Evolutionary conservation across 441 rosid genomes (phyloP), one percentile per base, ranked within the genome.

Genomic region (Jatropha podagrica): DNA sequence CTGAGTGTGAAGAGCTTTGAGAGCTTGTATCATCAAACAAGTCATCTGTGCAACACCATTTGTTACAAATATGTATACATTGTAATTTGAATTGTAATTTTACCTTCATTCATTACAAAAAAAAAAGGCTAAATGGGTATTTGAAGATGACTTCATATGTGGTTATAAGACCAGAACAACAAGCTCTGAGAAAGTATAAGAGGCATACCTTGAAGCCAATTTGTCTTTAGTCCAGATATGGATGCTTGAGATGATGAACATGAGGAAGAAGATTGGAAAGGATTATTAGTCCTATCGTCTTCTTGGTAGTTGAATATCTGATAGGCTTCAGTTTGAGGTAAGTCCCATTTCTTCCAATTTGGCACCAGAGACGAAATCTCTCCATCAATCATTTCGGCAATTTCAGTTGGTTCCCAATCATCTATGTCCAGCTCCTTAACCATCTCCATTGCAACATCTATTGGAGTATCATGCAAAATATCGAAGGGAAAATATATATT

Each of bases 1-100:
- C 89, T 70, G 95, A 89, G 82, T 84, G 79, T 71, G 91, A 85
- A 79, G 95, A 92, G 84, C 93, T 85, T 74, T 84, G 86, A 80
- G 97, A 92, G 83, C 88, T 80, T 70, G 88, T 83, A 78, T 90
- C 95, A 79, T 92, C 93, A 78, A 68, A 73, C 65, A 79, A 83
- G 80, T 85, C 89, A 89, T 86, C 95, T 92, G 92, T 91, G n/a
- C 46, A 87, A 77, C 73, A 80, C 32, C 67, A 76, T 62, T 76
- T 51, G 40, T 60, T 78, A 78, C 74, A 72, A 58, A 42, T 42
- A 42, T 42, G 11, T 79, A 77, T 56, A 56, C 48, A 48, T 68
- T 58, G 66, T 42, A 49, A 48, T 26, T 68, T 56, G 9, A 60
- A 67, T 38, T n/a, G 0, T 12, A 42, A 42, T 42, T 42, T 42